A percentile compares a stretch with the other conserved stretches of the same genome.
phyloP scores from a whole-genome alignment of 805 yeast genomes.

The Priceomyces fermenticarens region DNA sequence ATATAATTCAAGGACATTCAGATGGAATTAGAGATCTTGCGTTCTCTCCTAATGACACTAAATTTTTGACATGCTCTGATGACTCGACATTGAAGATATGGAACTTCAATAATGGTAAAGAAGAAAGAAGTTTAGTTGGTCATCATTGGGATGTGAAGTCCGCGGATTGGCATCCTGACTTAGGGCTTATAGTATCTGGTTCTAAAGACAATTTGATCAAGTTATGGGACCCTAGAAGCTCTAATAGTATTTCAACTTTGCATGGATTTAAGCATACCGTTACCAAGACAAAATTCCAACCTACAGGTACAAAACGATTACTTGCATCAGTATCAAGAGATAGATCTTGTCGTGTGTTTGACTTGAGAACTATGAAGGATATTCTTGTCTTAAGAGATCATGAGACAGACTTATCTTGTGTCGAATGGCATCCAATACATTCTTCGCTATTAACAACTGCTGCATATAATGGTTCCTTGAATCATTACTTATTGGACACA shows the following conservation, averaged over 20 bases:
- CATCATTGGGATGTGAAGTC: slow-evolving; percentile 99
- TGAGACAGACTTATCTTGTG: slow-evolving; percentile 79
- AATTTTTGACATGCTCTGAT: slow-evolving; percentile 92
- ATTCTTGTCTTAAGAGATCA: slow-evolving; percentile 69
- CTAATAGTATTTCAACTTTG: slow-evolving; percentile 70
- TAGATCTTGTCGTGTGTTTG: slow-evolving; percentile 83
- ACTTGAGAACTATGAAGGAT: slow-evolving; percentile 80
- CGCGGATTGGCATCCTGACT: slow-evolving; percentile 92
- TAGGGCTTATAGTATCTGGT: slow-evolving; percentile 87
- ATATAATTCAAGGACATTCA: slow-evolving; percentile 68
- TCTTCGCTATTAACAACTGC: slow-evolving; percentile 78
- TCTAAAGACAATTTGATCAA: slow-evolving; percentile 93
- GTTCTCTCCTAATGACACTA: slow-evolving; percentile 86
- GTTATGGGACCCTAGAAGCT: slow-evolving; percentile 93
- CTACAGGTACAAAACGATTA: slow-evolving; percentile 66
- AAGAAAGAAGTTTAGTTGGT: slow-evolving; percentile 77
- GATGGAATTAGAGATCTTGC: slow-evolving; percentile 84
- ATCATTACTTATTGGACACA: slow-evolving; percentile 66
- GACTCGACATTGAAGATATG: slow-evolving; percentile 88
- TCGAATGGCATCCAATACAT: slow-evolving; percentile 93
- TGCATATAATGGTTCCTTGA: slow-evolving; percentile 83
- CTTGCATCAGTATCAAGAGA: slow-evolving; percentile 89
- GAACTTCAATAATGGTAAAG: slow-evolving; percentile 87
- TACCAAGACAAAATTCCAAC: slow-evolving; percentile 82
- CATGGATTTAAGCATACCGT: slow-evolving; percentile 95